Conservation (phyloP, 495 filamentous ascomycete genomes). For the Bryoglossum gracile region DNA sequence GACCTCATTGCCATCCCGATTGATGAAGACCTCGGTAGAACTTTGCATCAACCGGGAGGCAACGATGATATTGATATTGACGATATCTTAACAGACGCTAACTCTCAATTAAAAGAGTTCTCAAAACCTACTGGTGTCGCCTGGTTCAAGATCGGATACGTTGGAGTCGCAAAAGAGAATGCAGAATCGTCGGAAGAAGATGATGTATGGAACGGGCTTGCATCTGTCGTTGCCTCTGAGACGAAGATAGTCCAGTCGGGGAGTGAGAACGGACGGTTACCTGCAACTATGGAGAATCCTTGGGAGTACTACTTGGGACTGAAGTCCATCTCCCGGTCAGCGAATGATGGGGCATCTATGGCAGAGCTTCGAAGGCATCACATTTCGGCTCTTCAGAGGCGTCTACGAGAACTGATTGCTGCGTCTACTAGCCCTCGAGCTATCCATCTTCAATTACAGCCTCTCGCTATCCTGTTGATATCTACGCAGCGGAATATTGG, state of each 20-base stretch:
- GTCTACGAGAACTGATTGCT: conserved; percentile 76
- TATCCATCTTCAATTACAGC: conserved; percentile 76
- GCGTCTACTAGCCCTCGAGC: conserved; percentile 85
- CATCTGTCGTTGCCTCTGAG: conserved; percentile 70
- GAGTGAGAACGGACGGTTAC: conserved; percentile 68
- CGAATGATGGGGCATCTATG: conserved; percentile 14
- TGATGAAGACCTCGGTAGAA: conserved; percentile 71
- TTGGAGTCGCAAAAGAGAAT: conserved; percentile 50
- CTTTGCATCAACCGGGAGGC: conserved; percentile 56
- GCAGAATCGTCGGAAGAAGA: conserved; percentile 41
- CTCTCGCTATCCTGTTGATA: conserved; percentile 76
- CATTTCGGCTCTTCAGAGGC: conserved; percentile 55
- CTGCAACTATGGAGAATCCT: conserved; percentile 60
- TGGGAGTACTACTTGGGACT: conserved; percentile 85
- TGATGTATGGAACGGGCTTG: conserved; percentile 74
- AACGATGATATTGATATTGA: conserved; percentile 58
- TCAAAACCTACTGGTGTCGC: conserved; percentile 56
- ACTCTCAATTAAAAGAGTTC: conserved; percentile 27
- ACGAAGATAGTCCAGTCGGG: conserved; percentile 87
- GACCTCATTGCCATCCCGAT: conserved; percentile 83
- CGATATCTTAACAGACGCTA: conserved; percentile 43
- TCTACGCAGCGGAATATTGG: conserved; percentile 91
- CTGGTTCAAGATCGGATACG: conserved; percentile 82
- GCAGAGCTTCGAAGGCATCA: conserved; percentile 22
- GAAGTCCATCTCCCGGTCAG: conserved; percentile 41